phyloP scores from a whole-genome alignment of 2,329 filamentous ascomycete genomes.

The Didymella lethalis region DNA sequence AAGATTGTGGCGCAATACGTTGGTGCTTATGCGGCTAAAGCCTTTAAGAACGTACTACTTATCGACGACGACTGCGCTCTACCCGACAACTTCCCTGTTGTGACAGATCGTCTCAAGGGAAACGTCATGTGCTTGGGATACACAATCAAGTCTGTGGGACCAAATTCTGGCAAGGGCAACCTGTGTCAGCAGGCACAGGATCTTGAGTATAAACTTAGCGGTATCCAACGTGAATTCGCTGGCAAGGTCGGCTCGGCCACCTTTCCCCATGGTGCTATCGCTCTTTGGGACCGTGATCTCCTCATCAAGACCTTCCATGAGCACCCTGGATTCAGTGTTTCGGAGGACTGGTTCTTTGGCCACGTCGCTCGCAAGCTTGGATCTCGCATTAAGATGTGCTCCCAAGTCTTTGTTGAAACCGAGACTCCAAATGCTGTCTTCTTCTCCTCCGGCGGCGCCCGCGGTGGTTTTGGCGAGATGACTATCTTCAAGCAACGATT shows the following conservation, averaged over 20 bases:
- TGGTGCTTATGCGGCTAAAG: constrained; percentile 56
- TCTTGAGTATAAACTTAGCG: constrained; percentile 62
- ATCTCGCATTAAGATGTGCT: constrained; percentile 59
- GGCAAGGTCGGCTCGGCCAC: constrained; percentile 58
- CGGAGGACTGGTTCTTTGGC: constrained; percentile 63
- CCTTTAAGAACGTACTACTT: constrained; percentile 57
- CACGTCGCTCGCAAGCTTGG: constrained; percentile 57
- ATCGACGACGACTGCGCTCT: constrained; percentile 61
- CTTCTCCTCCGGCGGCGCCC: constrained; percentile 49
- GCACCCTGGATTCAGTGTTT: constrained; percentile 60
- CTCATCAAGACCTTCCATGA: constrained; percentile 57
- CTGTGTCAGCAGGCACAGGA: constrained; percentile 56
- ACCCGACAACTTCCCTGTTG: constrained; percentile 58
- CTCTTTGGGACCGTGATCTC: constrained; percentile 58
- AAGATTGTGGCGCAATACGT: constrained; percentile 62
- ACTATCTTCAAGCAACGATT: constrained; percentile 62
- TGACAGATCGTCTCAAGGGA: constrained; percentile 54
- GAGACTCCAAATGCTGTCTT: constrained; percentile 58
- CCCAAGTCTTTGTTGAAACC: constrained; percentile 60
- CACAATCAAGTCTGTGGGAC: constrained; percentile 39
- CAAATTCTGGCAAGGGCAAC: constrained; percentile 36
- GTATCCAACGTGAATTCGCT: constrained; percentile 56
- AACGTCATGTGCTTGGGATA: constrained; percentile 58
- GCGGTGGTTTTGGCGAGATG: constrained; percentile 62
- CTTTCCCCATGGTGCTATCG: constrained; percentile 62